Evolutionary conservation across 805 yeast species (phyloP), one percentile per base, ranked within the genome.

Genomic region (Myxozyma monticola): DNA sequence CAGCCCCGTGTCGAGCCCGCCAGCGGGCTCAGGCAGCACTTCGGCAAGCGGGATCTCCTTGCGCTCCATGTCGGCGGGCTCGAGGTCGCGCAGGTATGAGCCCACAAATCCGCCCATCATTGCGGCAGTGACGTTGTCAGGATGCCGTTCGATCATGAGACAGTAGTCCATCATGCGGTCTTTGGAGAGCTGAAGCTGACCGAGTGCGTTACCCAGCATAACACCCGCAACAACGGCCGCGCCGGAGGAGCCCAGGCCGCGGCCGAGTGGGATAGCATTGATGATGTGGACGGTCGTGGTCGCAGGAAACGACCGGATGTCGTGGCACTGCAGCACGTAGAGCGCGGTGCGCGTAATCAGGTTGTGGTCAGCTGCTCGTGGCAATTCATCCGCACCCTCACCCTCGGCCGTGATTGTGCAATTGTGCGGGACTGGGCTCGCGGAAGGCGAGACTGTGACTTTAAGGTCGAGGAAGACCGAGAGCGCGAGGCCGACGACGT

Each of bases 71-170:
- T 90, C 97, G 36, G 79, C 77, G 2, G 83, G 81, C 29, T 81
- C 74, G 52, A 93, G 72, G 56, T 87, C 95, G 62, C 95, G 80
- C 64, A 93, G 76, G 69, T 85, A 93, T 3, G 96, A 88, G 37
- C 99, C 99, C 36, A 90, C 96, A 68, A 93, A 93, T 1, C 99
- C 97, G 53, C 99, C 99, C 83, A 90, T 85, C 96, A 93, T 88
- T 31, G 99, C 96, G 28, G 99, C 99, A 10, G 96, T 88, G 64
- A 93, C 90, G 69, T 93, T 93, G 71, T 93, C 99, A 30, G 99
- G 99, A 65, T 93, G 99, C 67, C 98, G 83, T 73, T 93, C 99
- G 60, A 93, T 90, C 93, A 93, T 87, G 61, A 93, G 76, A 69
- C 96, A 88, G 74, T 86, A 93, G 69, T 93, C 99, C 62, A 93